phyloP scores from a whole-genome alignment of 768 basidiomycete species.

The Collybia sordida region DNA sequence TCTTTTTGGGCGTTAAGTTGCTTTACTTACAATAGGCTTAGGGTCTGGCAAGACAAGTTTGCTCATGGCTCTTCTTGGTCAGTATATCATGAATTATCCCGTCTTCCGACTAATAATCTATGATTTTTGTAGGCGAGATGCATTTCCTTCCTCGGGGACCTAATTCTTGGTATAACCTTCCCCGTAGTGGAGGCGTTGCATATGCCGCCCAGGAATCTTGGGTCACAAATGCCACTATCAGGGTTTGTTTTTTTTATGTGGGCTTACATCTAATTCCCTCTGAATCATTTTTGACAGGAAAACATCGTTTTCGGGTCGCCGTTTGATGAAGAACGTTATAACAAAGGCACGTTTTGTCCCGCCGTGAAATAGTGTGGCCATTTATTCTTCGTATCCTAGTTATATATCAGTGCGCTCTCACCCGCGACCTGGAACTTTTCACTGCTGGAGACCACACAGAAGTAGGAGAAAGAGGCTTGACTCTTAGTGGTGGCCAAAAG shows the following conservation, averaged over 20 bases:
- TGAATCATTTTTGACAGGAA: constrained; percentile 34
- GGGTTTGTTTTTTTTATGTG: constrained; percentile 24
- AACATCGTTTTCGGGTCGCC: constrained; percentile 81
- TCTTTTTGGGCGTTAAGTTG: background rate
- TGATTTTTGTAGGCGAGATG: constrained; percentile 50
- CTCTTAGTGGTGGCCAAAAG: constrained; percentile 49
- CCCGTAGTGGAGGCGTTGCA: constrained; percentile 65
- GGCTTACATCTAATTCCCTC: too few species aligned
- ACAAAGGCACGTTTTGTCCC: constrained; percentile 31
- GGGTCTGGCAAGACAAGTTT: constrained; percentile 60
- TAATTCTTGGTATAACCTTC: constrained; percentile 68
- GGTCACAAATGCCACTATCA: constrained; percentile 78
- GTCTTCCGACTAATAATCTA: background rate
- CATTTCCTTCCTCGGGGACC: constrained; percentile 52
- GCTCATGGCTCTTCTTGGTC: constrained; percentile 61
- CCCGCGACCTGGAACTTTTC: constrained; percentile 67
- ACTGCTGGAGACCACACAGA: constrained; percentile 67
- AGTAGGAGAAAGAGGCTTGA: constrained; percentile 69
- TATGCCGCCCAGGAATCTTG: constrained; percentile 85
- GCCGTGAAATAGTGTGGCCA: background rate
- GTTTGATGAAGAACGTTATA: constrained; percentile 75
- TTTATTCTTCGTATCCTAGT: constrained; percentile 29
- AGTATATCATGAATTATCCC: background rate
- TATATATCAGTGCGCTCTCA: constrained; percentile 69
- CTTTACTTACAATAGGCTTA: background rate